Conservation (phyloP, 768 basidiomycete genomes). For the Mycena latifolia region DNA sequence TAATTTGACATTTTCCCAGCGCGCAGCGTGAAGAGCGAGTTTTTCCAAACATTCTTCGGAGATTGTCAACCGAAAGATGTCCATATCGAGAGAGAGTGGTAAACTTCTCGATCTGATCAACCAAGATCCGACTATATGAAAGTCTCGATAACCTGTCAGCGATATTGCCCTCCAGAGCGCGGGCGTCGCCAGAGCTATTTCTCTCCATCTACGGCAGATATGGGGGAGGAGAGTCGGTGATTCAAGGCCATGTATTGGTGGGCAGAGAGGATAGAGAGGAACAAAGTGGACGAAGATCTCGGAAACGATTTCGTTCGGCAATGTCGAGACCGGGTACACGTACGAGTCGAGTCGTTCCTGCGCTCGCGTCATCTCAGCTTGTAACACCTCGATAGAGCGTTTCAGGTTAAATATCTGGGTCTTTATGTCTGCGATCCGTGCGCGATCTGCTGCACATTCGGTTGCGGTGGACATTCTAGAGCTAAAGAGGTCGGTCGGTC, state of each 20-base stretch:
- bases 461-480: background rate
- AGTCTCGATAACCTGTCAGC: background rate
- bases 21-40: background rate
- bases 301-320: background rate
- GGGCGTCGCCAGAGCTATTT: background rate
- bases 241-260: background rate
- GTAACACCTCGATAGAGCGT: background rate
- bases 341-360: background rate
- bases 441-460: background rate
- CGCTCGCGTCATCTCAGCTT: background rate
- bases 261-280: background rate
- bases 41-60: too few species aligned
- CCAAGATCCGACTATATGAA: background rate
- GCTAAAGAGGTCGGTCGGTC: too few species aligned
- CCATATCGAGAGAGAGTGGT: background rate
- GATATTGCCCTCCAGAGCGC: background rate
- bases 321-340: background rate
- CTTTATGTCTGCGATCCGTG: background rate
- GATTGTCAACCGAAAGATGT: background rate
- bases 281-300: background rate
- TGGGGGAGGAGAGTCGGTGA: background rate
- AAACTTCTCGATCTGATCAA: background rate
- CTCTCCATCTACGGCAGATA: background rate
- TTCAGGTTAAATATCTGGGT: background rate
- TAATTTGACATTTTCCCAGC: background rate